Percentiles rank a stretch among this genome's conserved stretches.
phyloP scores from a whole-genome alignment of 257 asterid genomes.

The Petunia secreta region DNA sequence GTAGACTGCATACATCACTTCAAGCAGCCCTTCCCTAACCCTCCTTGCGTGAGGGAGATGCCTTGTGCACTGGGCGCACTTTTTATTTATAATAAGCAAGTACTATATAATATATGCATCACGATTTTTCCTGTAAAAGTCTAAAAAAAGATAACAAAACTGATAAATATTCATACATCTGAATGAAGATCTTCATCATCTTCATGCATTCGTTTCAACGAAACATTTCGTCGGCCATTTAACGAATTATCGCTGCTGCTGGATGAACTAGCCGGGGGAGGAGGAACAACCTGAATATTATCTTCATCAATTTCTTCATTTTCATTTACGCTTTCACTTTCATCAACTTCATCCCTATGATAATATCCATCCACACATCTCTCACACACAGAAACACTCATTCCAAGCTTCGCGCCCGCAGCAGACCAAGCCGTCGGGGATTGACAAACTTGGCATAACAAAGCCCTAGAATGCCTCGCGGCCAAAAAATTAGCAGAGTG shows the following conservation, averaged over 20 bases:
- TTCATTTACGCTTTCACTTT: conserved; percentile 28
- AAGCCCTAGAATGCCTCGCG: conserved; percentile 69
- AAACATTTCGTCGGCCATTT: conserved; percentile 24
- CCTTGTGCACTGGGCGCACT: no score
- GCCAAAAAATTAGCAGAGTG: conserved; percentile 85
- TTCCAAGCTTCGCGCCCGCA: conserved; percentile 56
- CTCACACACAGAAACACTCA: conserved; percentile 56
- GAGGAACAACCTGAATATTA: conserved; percentile 62
- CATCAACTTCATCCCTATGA: conserved; percentile 22
- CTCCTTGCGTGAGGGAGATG: background rate
- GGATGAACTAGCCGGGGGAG: conserved; percentile 46
- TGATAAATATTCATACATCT: conserved; percentile 34
- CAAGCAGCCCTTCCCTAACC: no score
- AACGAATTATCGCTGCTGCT: conserved; percentile 41
- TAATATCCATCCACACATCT: conserved; percentile 44
- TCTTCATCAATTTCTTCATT: conserved; percentile 33
- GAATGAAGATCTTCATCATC: conserved; percentile 28
- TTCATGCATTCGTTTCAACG: conserved; percentile 43
- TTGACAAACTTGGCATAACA: conserved; percentile 71
- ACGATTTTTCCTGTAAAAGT: no score
- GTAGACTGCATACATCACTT: no score
- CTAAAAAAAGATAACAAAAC: background rate
- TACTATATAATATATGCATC: no score
- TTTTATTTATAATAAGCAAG: no score
- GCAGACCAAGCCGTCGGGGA: conserved; percentile 73